Percentiles rank a stretch among this genome's conserved stretches.
phyloP scores from a whole-genome alignment of 495 filamentous ascomycete genomes.

The Trypethelium eluteriae region DNA sequence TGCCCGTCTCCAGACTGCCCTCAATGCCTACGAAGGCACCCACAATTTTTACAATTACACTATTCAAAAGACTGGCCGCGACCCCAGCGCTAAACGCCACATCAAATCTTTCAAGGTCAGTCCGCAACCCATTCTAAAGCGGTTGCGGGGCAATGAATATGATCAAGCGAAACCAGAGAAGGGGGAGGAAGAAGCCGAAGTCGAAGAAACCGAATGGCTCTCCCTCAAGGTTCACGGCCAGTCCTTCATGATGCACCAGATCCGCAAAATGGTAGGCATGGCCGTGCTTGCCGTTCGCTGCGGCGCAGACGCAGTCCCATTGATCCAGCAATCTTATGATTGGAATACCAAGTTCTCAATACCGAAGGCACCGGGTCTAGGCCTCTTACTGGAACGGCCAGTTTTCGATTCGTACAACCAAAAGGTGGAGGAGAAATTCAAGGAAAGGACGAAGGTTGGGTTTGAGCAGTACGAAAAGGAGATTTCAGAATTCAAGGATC shows the following conservation, averaged over 20 bases:
- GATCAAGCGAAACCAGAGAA: background rate
- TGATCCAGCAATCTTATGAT: constrained; percentile 56
- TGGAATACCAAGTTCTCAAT: constrained; percentile 63
- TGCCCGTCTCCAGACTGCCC: constrained; percentile 59
- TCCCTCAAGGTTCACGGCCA: constrained; percentile 93
- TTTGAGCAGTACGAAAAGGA: constrained; percentile 68
- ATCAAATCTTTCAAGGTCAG: constrained; percentile 82
- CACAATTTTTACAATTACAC: constrained; percentile 95
- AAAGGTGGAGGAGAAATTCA: constrained; percentile 46
- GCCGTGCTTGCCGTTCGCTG: constrained; percentile 72
- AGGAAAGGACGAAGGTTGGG: constrained; percentile 54
- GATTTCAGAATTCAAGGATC: constrained; percentile 83
- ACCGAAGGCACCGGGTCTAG: constrained; percentile 85
- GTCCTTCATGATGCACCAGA: constrained; percentile 99
- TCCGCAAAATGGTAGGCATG: constrained; percentile 98
- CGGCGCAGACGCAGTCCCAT: constrained; percentile 58
- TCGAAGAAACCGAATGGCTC: constrained; percentile 81
- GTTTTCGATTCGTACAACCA: constrained; percentile 82
- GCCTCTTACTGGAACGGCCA: constrained; percentile 79
- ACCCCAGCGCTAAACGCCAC: constrained; percentile 73
- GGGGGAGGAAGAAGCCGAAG: constrained; percentile 13
- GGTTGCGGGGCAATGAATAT: background rate
- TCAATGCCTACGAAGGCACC: constrained; percentile 70
- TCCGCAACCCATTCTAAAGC: constrained; percentile 63
- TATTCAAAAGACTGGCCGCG: constrained; percentile 68